Conservation (phyloP, 2,329 filamentous ascomycete genomes). For the Stachybotrys chlorohalonatus region DNA sequence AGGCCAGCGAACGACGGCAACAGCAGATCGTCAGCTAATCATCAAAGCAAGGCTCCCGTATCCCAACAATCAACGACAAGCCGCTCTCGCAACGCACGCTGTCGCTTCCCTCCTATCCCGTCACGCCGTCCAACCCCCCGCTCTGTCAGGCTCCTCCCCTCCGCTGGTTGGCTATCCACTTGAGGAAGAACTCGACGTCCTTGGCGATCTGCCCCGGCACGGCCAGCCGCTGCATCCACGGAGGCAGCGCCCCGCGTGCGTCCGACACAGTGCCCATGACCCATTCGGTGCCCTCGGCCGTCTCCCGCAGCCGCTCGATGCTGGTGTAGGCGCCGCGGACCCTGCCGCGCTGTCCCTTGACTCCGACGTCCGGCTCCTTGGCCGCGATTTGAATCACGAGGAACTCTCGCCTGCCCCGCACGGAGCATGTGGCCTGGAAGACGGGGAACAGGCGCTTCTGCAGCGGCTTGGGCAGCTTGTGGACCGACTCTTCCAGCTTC, state of each 20-base stretch:
- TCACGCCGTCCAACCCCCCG: constrained; percentile 3
- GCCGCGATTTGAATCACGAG: constrained; percentile 49
- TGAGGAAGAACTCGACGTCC: constrained; percentile 61
- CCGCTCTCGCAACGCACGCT: too few species aligned
- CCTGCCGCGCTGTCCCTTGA: constrained; percentile 30
- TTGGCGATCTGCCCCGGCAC: constrained; percentile 56
- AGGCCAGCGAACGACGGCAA: too few species aligned
- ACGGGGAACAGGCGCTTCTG: constrained; percentile 58
- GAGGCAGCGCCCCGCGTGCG: constrained; percentile 57
- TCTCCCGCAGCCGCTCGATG: constrained; percentile 50
- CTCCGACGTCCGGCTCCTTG: constrained; percentile 18
- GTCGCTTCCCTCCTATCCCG: not conserved
- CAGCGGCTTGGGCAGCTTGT: constrained; percentile 51
- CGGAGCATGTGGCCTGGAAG: constrained; percentile 48
- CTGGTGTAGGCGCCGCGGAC: constrained; percentile 55
- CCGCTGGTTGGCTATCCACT: constrained; percentile 46
- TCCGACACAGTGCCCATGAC: constrained; percentile 69
- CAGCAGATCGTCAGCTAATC: too few species aligned
- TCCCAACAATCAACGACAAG: too few species aligned
- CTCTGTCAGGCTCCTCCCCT: constrained; percentile 9
- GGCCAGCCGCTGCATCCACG: constrained; percentile 55
- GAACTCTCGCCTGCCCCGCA: constrained; percentile 35
- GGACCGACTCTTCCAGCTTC: constrained; percentile 54
- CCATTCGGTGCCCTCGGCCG: constrained; percentile 50
- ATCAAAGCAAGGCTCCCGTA: too few species aligned